A percentile compares a stretch with the other conserved stretches of the same genome.
phyloP scores from a whole-genome alignment of 305 asterid genomes.

The Fraxinus sp. region DNA sequence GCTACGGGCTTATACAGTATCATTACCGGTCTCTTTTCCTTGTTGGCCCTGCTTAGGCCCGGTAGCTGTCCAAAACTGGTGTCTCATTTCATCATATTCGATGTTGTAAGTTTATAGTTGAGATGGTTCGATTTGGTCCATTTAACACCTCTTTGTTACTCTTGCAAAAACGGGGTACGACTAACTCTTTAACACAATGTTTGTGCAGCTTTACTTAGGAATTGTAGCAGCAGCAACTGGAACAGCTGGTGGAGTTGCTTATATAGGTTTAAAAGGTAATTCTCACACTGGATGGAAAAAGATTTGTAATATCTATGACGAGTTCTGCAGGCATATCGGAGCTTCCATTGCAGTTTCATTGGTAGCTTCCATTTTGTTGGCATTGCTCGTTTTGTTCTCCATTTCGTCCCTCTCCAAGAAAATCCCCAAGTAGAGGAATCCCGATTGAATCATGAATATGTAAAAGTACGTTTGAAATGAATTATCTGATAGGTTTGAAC shows the following conservation, averaged over 20 bases:
- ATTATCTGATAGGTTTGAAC: not conserved
- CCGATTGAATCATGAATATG: not conserved
- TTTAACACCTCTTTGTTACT: not conserved
- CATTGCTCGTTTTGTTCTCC: slow-evolving; percentile 53
- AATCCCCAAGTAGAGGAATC: slow-evolving; percentile 40
- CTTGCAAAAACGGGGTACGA: not conserved
- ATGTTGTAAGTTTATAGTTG: slow-evolving; percentile 39
- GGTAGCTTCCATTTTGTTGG: slow-evolving; percentile 42
- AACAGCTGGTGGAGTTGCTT: slow-evolving; percentile 51
- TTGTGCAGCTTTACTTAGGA: slow-evolving; percentile 50
- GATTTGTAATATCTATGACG: slow-evolving; percentile 38
- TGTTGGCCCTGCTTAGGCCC: slow-evolving; percentile 38
- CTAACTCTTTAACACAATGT: not conserved
- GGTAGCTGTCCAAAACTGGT: slow-evolving; percentile 22
- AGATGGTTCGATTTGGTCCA: not conserved
- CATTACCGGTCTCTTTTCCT: slow-evolving; percentile 41
- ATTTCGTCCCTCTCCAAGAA: slow-evolving; percentile 53
- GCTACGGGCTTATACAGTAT: slow-evolving; percentile 41
- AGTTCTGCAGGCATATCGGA: slow-evolving; percentile 48
- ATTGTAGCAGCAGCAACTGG: slow-evolving; percentile 56
- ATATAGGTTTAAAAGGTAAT: slow-evolving; percentile 57
- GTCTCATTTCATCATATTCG: slow-evolving; percentile 43
- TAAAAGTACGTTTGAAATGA: not conserved
- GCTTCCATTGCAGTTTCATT: slow-evolving; percentile 53
- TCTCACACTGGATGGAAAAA: slow-evolving; percentile 40